Evolutionary conservation across 1,139 yeast species (phyloP).

Genomic region (Zygosaccharomyces pseudobailii): DNA sequence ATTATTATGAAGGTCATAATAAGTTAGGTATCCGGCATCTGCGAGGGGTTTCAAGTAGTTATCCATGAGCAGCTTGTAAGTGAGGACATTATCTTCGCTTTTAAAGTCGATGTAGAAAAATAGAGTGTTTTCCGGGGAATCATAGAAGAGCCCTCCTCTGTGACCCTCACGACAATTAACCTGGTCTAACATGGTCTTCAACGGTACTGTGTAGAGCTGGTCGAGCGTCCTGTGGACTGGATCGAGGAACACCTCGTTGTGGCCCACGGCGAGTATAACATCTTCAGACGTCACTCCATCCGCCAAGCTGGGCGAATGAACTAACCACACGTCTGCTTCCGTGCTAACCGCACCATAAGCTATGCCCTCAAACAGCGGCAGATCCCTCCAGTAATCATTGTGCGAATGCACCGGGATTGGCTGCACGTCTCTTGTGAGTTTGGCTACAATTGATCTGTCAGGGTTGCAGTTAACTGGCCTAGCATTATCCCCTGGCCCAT

Average conservation of each 20-base stretch:
- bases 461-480: slow-evolving; percentile 11
- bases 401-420: slow-evolving; percentile 57
- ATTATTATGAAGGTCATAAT: slow-evolving; percentile 28
- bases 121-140: slow-evolving; percentile 39
- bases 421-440: slow-evolving; percentile 46
- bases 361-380: slow-evolving; percentile 61
- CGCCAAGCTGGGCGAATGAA: slow-evolving; percentile 25
- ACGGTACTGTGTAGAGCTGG: slow-evolving; percentile 50
- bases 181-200: slow-evolving; percentile 44
- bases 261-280: slow-evolving; percentile 57
- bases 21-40: slow-evolving; percentile 38
- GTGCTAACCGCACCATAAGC: slow-evolving; percentile 55
- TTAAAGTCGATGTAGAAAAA: slow-evolving; percentile 48
- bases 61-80: slow-evolving; percentile 35
- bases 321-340: slow-evolving; percentile 70
- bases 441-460: slow-evolving; percentile 17
- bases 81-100: slow-evolving; percentile 36
- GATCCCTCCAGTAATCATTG: slow-evolving; percentile 67
- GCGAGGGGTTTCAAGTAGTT: slow-evolving; percentile 37
- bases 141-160: slow-evolving; percentile 42
- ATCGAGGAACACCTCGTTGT: slow-evolving; percentile 46
- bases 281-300: slow-evolving; percentile 20
- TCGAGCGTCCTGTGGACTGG: slow-evolving; percentile 43
- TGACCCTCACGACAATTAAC: slow-evolving; percentile 28
- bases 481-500: neutral